Base-by-base conservation (phyloP, 2,329 filamentous ascomycete genomes). In the Penicillium palitans region DNA sequence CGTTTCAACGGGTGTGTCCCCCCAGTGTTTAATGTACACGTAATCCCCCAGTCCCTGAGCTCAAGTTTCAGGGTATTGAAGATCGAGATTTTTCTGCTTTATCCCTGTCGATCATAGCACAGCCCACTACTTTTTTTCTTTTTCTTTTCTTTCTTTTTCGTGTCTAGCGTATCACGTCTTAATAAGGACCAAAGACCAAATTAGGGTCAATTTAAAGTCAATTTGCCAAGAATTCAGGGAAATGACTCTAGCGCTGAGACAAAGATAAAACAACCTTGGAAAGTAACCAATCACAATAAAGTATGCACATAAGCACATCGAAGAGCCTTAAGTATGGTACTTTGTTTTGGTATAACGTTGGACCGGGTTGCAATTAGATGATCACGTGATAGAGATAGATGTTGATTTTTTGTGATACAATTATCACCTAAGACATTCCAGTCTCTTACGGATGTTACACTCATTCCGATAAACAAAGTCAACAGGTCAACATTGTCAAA, bases 61-160 rank as follows among this genome's bases (percentile, higher is more conserved):
- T 25, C 41, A 17, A 19, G 49, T 46, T 57, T 52, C 55, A 52
- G 54, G 47, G 47, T 56, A 6, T 21, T 13, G 17, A 8, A 42
- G 37, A 49, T 49, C 33, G 53, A 52, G 39, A 37, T 52, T 51
- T 57, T 19, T 27, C 29, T 29, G 27, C 3, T 57, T 19, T 40
- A 54, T 54, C 55, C 55, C 55, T 57, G 50, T 57, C 55, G 55
- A 57, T 57, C 50, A 29, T 9, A 40, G 37, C 50, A 54, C 50
- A 57, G 55, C 49, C 55, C 41, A 33, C 13, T 49, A 1, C 29
- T 17, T 17, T 21, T 10, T 33, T 29, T 39, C 21, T 35, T 29
- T 10, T 52, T 17, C 17, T 6, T 35, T 19, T 29, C 39, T 33
- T 27, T 10, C 31, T 33, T 33, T 33, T 33, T 33, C 25, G 6